Percentiles rank a stretch among this genome's conserved stretches.
Conservation (phyloP, 768 basidiomycete genomes). For the Boletus vermiculosoides region DNA sequence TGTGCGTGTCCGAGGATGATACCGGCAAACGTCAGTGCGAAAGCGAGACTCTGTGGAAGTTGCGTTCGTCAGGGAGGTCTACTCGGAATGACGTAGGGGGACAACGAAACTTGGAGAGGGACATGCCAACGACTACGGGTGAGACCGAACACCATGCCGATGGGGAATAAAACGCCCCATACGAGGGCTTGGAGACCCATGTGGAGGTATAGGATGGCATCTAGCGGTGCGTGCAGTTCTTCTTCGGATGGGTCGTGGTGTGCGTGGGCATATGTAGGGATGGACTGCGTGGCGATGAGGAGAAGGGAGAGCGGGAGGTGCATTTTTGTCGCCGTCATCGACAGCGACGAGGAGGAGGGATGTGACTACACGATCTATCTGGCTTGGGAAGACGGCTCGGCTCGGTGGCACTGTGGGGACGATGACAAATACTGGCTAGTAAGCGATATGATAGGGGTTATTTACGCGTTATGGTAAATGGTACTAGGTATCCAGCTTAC, state of each 20-base stretch:
- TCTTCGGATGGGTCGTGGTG: constrained; percentile 67
- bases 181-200: constrained; percentile 73
- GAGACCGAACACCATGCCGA: constrained; percentile 76
- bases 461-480: too few species aligned
- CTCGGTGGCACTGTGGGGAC: too few species aligned
- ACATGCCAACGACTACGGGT: constrained; percentile 88
- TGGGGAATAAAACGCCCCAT: constrained; percentile 87
- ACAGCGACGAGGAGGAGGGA: background rate
- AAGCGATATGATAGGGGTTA: too few species aligned
- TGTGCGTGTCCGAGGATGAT: constrained; percentile 88
- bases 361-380: too few species aligned
- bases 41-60: constrained; percentile 54
- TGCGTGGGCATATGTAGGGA: constrained; percentile 44
- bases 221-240: constrained; percentile 62
- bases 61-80: background rate
- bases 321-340: background rate
- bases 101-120: constrained; percentile 60
- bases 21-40: constrained; percentile 68
- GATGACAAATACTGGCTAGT: too few species aligned
- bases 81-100: background rate
- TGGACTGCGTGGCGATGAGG: constrained; percentile 5
- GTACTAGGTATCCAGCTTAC: too few species aligned
- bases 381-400: too few species aligned
- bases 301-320: constrained; percentile 9
- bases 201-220: constrained; percentile 79